phyloP scores from a whole-genome alignment of 1,139 yeast species.

The Taphrina populina region DNA sequence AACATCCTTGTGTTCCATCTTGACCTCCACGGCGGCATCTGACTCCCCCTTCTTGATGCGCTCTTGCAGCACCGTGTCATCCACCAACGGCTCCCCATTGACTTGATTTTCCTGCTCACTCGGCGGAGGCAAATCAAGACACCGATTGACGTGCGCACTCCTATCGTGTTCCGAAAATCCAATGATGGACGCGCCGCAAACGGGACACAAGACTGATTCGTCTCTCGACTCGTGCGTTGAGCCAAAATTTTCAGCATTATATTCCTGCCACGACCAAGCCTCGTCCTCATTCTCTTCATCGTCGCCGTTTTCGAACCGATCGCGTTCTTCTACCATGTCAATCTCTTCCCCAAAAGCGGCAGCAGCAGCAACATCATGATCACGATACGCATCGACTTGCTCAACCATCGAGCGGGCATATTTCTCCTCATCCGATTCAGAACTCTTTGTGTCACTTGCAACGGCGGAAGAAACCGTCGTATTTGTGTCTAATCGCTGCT shows the following conservation, averaged over 20 bases:
- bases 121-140: slow-evolving; percentile 29
- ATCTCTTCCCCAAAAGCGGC: slow-evolving; percentile 9
- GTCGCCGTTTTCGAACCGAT: slow-evolving; percentile 28
- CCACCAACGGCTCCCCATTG: slow-evolving; percentile 16
- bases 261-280: slow-evolving; percentile 32
- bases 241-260: slow-evolving; percentile 30
- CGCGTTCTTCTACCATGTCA: slow-evolving; percentile 10
- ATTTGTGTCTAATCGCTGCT: background rate
- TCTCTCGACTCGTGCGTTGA: slow-evolving; percentile 8
- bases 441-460: background rate
- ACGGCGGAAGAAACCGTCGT: background rate
- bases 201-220: slow-evolving; percentile 24
- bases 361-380: slow-evolving; percentile 3
- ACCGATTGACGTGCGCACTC: slow-evolving; percentile 32
- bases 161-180: slow-evolving; percentile 26
- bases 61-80: slow-evolving; percentile 24
- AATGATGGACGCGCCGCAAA: slow-evolving; percentile 23
- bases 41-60: background rate
- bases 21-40: slow-evolving; percentile 10
- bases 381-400: slow-evolving; percentile 14
- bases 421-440: slow-evolving; percentile 6
- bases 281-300: slow-evolving; percentile 25
- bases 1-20: background rate
- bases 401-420: slow-evolving; percentile 9
- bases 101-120: slow-evolving; percentile 21